phyloP scores from a whole-genome alignment of 1,139 yeast genomes.

The Ogataea hybrid region DNA sequence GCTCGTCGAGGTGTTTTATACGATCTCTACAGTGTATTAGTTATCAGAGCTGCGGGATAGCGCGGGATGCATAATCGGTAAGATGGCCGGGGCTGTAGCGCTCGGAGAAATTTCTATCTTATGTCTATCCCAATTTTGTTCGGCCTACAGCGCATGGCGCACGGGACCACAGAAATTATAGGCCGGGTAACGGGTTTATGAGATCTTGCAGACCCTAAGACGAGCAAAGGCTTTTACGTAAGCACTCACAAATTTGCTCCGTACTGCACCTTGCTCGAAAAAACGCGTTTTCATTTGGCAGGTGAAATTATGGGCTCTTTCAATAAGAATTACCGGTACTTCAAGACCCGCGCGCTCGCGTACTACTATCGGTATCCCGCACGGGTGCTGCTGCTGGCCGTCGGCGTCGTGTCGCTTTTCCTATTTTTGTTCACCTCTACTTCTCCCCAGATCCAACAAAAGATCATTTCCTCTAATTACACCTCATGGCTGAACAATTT shows the following conservation, averaged over 20 bases:
- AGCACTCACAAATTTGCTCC: background rate
- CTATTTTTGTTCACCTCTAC: conserved; percentile 14
- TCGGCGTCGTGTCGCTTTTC: conserved; percentile 5
- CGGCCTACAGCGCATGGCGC: no score
- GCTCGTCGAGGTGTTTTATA: background rate
- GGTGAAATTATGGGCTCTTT: conserved; percentile 15
- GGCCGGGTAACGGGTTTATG: no score
- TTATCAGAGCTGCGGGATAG: conserved; percentile 1
- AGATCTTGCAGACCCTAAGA: no score
- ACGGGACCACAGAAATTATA: background rate
- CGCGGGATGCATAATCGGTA: background rate
- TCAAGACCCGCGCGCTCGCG: conserved; percentile 15
- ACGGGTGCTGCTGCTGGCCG: conserved; percentile 8
- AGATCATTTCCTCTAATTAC: conserved; percentile 21
- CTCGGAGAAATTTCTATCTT: background rate
- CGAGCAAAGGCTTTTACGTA: background rate
- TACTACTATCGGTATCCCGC: conserved; percentile 13
- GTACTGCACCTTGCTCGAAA: background rate
- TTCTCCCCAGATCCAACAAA: conserved; percentile 14
- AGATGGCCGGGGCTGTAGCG: background rate
- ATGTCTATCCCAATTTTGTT: no score
- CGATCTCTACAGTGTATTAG: background rate
- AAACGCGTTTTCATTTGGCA: background rate
- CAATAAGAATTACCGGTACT: conserved; percentile 16
- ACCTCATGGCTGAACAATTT: conserved; percentile 21